These are phyloP conservation scores for Geum urbanum DNA, from an alignment of 306 rosid species.

Conservation along the genomic window DNA sequence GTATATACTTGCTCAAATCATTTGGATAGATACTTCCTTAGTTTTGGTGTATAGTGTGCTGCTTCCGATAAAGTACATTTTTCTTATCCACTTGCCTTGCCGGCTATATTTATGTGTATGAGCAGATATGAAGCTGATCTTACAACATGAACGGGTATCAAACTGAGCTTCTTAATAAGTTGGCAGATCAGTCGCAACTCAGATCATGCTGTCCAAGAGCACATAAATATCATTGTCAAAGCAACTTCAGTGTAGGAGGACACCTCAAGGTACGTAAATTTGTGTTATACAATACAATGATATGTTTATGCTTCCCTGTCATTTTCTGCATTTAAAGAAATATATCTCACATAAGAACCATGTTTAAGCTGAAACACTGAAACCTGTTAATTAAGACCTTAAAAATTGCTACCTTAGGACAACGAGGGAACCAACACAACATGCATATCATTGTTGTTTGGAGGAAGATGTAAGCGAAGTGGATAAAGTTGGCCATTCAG, in stretches of 20 bases:
- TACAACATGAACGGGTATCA: constrained; percentile 8
- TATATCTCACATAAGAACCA: background rate
- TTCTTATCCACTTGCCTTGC: background rate
- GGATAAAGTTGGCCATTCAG: constrained; percentile 70
- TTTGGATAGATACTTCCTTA: background rate
- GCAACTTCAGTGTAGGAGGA: background rate
- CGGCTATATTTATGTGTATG: background rate
- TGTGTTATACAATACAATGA: background rate
- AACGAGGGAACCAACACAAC: constrained; percentile 61
- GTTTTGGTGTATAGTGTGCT: background rate
- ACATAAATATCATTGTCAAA: constrained; percentile 10
- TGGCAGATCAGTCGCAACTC: background rate
- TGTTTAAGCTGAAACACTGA: background rate
- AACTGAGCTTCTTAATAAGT: background rate
- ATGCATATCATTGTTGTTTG: constrained; percentile 61
- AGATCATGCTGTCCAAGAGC: constrained; percentile 5
- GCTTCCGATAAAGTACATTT: background rate
- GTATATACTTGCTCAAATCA: constrained; percentile 6
- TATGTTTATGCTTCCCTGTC: background rate
- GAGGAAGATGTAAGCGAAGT: constrained; percentile 79
- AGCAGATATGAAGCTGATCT: constrained; percentile 10
- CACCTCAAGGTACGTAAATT: background rate
- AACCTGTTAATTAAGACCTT: background rate
- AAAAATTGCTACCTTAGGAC: constrained; percentile 25
- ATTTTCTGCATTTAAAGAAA: background rate